phyloP scores from a whole-genome alignment of 768 basidiomycete genomes.

The Mycena latifolia region DNA sequence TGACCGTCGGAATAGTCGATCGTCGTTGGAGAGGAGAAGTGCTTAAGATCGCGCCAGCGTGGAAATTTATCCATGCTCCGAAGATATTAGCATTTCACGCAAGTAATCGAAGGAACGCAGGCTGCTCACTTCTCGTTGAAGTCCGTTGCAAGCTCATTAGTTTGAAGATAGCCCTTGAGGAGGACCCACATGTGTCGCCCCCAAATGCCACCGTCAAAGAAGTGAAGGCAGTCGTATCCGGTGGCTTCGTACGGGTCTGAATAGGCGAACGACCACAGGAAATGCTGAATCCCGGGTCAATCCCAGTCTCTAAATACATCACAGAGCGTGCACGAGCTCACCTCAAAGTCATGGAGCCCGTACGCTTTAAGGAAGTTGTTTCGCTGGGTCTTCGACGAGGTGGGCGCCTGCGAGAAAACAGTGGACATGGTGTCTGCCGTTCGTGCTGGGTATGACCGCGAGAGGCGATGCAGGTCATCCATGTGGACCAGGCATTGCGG shows the following conservation, averaged over 20 bases:
- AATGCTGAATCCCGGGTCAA: constrained; percentile 9
- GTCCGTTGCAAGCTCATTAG: not conserved
- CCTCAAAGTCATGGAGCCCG: constrained; percentile 29
- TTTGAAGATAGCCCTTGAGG: constrained; percentile 18
- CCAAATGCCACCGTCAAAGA: constrained; percentile 21
- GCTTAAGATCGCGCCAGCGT: constrained; percentile 21
- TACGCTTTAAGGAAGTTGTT: constrained; percentile 18
- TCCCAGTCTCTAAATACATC: not conserved
- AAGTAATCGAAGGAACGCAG: too few relatives aligned
- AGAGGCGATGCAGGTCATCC: not conserved
- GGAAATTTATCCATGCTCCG: constrained; percentile 17
- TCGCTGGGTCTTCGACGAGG: constrained; percentile 7
- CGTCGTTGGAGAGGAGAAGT: constrained; percentile 13
- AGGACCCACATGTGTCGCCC: constrained; percentile 24
- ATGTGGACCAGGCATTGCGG: constrained; percentile 16
- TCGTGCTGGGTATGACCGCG: too few relatives aligned
- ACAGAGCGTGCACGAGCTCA: not conserved
- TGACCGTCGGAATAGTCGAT: constrained; percentile 24
- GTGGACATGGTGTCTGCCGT: too few relatives aligned
- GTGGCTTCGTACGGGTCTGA: constrained; percentile 21
- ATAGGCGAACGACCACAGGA: constrained; percentile 19
- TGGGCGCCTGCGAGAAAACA: not conserved
- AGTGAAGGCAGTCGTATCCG: constrained; percentile 24
- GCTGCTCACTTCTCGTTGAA: constrained; percentile 20
- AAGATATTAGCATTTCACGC: not conserved